These are phyloP conservation scores for Xerocomus nothofagi DNA, from an alignment of 1,284 basidiomycete species.

Conservation along the genomic window DNA sequence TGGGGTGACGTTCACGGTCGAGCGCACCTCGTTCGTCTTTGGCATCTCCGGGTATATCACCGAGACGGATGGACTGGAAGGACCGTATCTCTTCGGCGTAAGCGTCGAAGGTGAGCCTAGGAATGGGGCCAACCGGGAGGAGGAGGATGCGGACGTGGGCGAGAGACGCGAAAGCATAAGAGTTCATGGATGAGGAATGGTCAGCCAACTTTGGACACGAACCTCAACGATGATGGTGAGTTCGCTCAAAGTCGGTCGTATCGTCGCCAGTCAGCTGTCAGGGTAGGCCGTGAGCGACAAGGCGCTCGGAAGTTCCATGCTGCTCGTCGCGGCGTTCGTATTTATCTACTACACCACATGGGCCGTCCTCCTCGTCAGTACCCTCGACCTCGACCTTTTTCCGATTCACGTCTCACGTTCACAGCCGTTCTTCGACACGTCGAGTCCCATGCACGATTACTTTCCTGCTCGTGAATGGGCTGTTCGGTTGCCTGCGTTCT, in stretches of 20 bases:
- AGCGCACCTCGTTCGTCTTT: slow-evolving; percentile 74
- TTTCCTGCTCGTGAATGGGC: slow-evolving; percentile 94
- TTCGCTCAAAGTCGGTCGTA: background rate
- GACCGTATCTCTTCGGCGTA: slow-evolving; percentile 70
- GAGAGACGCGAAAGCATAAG: slow-evolving; percentile 71
- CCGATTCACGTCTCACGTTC: slow-evolving; percentile 5
- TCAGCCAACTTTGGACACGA: slow-evolving; percentile 22
- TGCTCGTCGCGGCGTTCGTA: slow-evolving; percentile 71
- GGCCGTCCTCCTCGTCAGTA: slow-evolving; percentile 81
- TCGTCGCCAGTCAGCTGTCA: slow-evolving; percentile 10
- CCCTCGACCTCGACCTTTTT: background rate
- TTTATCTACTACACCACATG: slow-evolving; percentile 92
- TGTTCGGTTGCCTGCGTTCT: slow-evolving; percentile 78
- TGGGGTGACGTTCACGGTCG: background rate
- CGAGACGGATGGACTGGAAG: slow-evolving; percentile 70
- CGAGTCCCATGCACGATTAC: slow-evolving; percentile 70
- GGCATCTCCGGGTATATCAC: slow-evolving; percentile 76
- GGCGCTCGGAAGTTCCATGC: slow-evolving; percentile 75
- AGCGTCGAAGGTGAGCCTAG: slow-evolving; percentile 59
- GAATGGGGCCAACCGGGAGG: slow-evolving; percentile 74
- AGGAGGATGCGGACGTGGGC: slow-evolving; percentile 77
- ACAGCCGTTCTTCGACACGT: slow-evolving; percentile 82
- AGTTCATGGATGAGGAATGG: slow-evolving; percentile 22
- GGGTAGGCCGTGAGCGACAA: slow-evolving; percentile 79
- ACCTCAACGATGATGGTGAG: slow-evolving; percentile 30